A percentile compares a stretch with the other conserved stretches of the same genome.
Evolutionary conservation across 2,329 filamentous ascomycete genomes (phyloP).

Genomic region (Penicillium carneum): DNA sequence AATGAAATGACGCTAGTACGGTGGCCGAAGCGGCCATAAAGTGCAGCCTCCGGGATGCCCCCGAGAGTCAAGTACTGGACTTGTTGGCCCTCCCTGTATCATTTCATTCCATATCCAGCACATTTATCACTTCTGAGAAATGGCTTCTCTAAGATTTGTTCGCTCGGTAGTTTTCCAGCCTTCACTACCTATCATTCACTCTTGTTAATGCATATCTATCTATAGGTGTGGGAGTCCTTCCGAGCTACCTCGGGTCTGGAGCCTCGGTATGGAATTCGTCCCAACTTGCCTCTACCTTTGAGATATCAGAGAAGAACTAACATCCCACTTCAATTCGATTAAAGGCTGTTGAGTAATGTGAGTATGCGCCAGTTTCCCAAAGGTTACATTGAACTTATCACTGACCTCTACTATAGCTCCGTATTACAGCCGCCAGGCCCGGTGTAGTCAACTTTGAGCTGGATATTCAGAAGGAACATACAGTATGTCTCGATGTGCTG

Average conservation of each 20-base stretch:
- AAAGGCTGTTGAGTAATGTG: slow-evolving; percentile 52
- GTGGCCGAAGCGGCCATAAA: slow-evolving; percentile 39
- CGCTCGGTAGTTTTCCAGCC: slow-evolving; percentile 60
- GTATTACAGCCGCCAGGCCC: slow-evolving; percentile 66
- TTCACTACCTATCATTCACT: neutral
- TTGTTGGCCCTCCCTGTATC: slow-evolving; percentile 6
- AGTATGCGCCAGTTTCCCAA: slow-evolving; percentile 23
- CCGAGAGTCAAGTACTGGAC: slow-evolving; percentile 6
- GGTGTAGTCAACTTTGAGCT: slow-evolving; percentile 71
- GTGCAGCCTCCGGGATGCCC: slow-evolving; percentile 38
- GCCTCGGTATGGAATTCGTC: slow-evolving; percentile 69
- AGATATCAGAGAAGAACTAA: slow-evolving; percentile 18
- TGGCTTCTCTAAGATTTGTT: slow-evolving; percentile 69
- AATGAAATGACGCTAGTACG: slow-evolving; percentile 32
- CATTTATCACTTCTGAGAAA: slow-evolving; percentile 34
- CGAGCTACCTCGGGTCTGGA: slow-evolving; percentile 85
- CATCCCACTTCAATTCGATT: neutral
- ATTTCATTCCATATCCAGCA: neutral
- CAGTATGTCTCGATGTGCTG: slow-evolving; percentile 53
- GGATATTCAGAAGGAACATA: slow-evolving; percentile 70
- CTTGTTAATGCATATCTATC: slow-evolving; percentile 29
- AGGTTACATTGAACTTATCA: slow-evolving; percentile 7
- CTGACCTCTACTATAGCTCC: slow-evolving; percentile 56
- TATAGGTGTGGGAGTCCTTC: slow-evolving; percentile 83
- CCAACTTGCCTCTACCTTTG: neutral